Base-by-base conservation (phyloP, 2,329 filamentous ascomycete species). In the Aaosphaeria pasadenensis region DNA sequence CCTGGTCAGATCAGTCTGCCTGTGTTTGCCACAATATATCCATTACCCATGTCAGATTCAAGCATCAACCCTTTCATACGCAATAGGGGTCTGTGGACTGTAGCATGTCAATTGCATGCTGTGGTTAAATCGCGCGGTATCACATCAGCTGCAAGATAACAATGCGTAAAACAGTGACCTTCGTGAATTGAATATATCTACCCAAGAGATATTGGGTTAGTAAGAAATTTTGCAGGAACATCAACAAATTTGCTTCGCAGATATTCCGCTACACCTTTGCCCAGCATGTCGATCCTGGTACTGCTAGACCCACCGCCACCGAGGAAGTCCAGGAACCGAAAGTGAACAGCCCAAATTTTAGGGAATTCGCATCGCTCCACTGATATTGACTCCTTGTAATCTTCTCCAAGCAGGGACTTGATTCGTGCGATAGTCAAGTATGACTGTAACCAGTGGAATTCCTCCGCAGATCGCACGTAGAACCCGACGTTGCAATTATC, bases 281-380 rank as follows among this genome's bases (percentile, higher is more conserved):
- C 51, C 49, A 54, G 51, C 5, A 48, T 49, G 45, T 54, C 51
- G 11, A 54, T 31, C 7, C 51, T 41, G 42, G 47, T 51, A 36
- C 51, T 54, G 30, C 45, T 49, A 33, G 43, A 46, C 11, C 51
- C 51, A n/a, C 51, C 51, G 3, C 51, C 48, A 31, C 50, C 47
- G 7, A 54, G 41, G 29, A 54, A 17, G 24, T 46, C 49, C 17
- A 45, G 39, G 29, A 54, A 33, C 2, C 51, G 47, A 38, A 55
- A 53, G 55, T 80, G 77, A 17, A 80, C 77, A 0, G 76, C 76
- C 32, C 58, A 59, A 0, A 79, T 67, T 4, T 65, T 55, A 0
- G 69, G 64, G 45, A 79, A 74, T 59, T 79, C 76, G n/a, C 78
- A 73, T 11, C 77, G 58, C 55, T 55, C 52, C 4, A 54, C 43